Evolutionary conservation across 1,139 yeast genomes (phyloP).

Genomic region (Suhomyces wounanorum): DNA sequence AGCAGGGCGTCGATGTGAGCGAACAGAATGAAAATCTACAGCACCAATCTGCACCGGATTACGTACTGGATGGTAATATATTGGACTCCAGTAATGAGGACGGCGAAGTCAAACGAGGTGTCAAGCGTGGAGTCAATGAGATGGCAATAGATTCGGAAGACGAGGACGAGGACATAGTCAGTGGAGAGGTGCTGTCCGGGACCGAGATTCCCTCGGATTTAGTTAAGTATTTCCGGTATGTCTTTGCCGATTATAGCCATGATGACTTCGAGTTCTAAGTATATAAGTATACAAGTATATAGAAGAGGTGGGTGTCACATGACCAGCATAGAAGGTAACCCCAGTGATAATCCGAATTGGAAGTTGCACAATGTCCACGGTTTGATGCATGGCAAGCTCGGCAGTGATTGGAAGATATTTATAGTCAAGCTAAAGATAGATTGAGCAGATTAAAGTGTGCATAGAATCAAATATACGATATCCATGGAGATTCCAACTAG

Average conservation of each 20-base stretch:
- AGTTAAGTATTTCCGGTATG: conserved; percentile 13
- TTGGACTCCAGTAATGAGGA: background rate
- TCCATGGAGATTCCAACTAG: background rate
- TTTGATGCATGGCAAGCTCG: background rate
- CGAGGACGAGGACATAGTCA: background rate
- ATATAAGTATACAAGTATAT: no score
- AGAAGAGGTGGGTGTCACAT: background rate
- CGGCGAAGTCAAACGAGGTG: no score
- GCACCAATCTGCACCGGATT: background rate
- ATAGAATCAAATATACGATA: conserved; percentile 1
- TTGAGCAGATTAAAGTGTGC: background rate
- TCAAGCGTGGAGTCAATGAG: no score
- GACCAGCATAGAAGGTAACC: background rate
- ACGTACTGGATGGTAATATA: background rate
- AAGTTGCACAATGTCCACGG: background rate
- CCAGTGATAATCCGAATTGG: background rate
- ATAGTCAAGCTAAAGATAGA: conserved; percentile 5
- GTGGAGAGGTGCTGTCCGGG: background rate
- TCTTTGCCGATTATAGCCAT: conserved; percentile 15
- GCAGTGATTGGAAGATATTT: conserved; percentile 5
- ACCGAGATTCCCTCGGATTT: conserved; percentile 10
- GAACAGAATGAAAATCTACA: background rate
- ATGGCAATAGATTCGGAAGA: background rate
- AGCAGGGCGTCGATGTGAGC: background rate
- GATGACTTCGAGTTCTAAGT: conserved; percentile 1